A percentile compares a stretch with the other conserved stretches of the same genome.
Conservation (phyloP, 306 rosid genomes). For the Sicyos edulis region DNA sequence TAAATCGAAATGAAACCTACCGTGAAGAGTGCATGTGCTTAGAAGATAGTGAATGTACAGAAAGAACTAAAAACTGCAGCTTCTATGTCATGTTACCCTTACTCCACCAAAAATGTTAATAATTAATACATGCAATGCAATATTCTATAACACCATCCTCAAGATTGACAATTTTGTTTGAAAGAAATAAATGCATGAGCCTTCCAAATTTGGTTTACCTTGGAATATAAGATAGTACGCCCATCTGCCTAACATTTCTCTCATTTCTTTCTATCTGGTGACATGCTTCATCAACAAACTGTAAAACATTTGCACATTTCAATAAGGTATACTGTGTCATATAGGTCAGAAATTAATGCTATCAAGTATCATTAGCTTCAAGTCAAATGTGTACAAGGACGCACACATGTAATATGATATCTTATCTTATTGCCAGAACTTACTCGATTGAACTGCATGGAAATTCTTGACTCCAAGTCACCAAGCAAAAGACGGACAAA, state of each 20-base stretch:
- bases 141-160: too few species aligned
- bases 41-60: too few species aligned
- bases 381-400: neutral
- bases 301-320: constrained; percentile 28
- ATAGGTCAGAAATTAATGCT: neutral
- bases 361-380: constrained; percentile 11
- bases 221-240: constrained; percentile 79
- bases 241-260: constrained; percentile 75
- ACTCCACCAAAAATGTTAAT: too few species aligned
- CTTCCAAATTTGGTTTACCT: constrained; percentile 45
- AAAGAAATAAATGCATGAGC: constrained; percentile 18
- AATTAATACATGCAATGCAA: too few species aligned
- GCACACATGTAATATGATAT: neutral
- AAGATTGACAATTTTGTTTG: too few species aligned
- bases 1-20: too few species aligned
- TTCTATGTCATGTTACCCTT: too few species aligned
- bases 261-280: constrained; percentile 89
- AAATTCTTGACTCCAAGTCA: constrained; percentile 76
- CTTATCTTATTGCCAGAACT: constrained; percentile 29
- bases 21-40: too few species aligned
- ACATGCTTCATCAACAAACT: constrained; percentile 93
- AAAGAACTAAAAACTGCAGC: too few species aligned
- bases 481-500: constrained; percentile 85
- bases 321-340: neutral
- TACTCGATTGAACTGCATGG: constrained; percentile 72